Evolutionary conservation across 331 rosid genomes (phyloP).

Genomic region (Acacia pycnantha): DNA sequence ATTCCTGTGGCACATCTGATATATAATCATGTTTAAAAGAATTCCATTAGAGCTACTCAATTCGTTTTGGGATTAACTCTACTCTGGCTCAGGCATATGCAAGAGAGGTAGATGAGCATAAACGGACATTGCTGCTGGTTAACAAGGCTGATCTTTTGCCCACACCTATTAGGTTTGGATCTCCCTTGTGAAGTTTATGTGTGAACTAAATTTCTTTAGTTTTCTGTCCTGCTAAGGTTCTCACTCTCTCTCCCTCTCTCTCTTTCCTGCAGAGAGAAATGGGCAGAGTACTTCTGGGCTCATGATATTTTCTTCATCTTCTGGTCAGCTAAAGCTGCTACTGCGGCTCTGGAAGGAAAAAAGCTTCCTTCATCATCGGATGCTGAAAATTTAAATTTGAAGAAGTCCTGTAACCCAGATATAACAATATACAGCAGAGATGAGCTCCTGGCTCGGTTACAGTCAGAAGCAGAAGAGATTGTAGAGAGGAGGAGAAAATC

Average conservation of each 20-base stretch:
- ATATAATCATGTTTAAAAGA: not conserved
- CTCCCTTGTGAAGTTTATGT: constrained; percentile 15
- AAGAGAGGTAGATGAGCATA: constrained; percentile 78
- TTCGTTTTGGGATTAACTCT: not conserved
- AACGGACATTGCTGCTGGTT: constrained; percentile 82
- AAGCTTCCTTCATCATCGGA: constrained; percentile 35
- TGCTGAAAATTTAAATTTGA: constrained; percentile 38
- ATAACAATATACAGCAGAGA: constrained; percentile 77
- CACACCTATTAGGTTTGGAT: constrained; percentile 66
- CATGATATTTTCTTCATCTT: constrained; percentile 74
- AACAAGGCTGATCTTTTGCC: constrained; percentile 98
- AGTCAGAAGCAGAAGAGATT: constrained; percentile 79
- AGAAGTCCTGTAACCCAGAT: constrained; percentile 46
- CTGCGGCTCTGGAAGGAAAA: constrained; percentile 82
- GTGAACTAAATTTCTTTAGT: constrained; percentile 23
- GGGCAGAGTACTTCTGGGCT: constrained; percentile 76
- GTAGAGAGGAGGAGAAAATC: constrained; percentile 59
- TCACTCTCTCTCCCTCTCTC: not conserved
- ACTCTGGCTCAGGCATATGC: constrained; percentile 64
- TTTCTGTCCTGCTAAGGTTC: constrained; percentile 21
- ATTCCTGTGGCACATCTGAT: constrained; percentile 7
- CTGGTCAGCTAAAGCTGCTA: constrained; percentile 98
- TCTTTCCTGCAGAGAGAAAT: constrained; percentile 65
- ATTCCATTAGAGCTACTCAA: constrained; percentile 15
- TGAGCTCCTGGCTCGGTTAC: constrained; percentile 86